Conservation (phyloP, 108 stramenopile species). For the Ochromonas danica region DNA sequence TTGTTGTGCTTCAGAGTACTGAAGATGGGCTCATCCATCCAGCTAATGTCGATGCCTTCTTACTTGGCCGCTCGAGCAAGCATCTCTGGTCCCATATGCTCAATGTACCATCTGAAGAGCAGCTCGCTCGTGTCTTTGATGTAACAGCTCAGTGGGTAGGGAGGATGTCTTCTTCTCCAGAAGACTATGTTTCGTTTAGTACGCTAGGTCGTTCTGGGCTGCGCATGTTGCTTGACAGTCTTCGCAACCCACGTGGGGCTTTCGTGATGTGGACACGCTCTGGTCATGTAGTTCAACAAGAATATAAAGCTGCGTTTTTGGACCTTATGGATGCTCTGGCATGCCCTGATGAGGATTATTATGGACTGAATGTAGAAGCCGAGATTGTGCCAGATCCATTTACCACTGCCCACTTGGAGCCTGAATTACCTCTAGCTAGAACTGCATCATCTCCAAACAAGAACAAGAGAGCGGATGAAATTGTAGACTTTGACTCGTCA, state of each 20-base stretch:
- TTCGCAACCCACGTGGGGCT: constrained; percentile 48
- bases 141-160: constrained; percentile 21
- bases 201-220: constrained; percentile 45
- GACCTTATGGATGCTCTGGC: constrained; percentile 53
- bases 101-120: constrained; percentile 19
- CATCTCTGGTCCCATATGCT: constrained; percentile 62
- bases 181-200: constrained; percentile 9
- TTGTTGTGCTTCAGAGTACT: constrained; percentile 52
- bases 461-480: no score
- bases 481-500: no score
- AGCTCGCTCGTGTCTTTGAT: neutral
- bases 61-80: constrained; percentile 48
- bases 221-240: constrained; percentile 44
- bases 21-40: constrained; percentile 58
- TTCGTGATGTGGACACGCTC: constrained; percentile 58
- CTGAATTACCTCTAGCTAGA: no score
- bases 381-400: no score
- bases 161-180: neutral
- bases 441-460: neutral
- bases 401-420: no score
- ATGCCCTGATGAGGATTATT: constrained; percentile 21
- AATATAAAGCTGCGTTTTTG: constrained; percentile 48
- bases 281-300: constrained; percentile 59
- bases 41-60: constrained; percentile 59
- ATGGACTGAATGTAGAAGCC: neutral